Percentiles rank a stretch among this genome's conserved stretches.
phyloP scores from a whole-genome alignment of 192 early-diverging fungal species.

The Umbelopsis sp. region DNA sequence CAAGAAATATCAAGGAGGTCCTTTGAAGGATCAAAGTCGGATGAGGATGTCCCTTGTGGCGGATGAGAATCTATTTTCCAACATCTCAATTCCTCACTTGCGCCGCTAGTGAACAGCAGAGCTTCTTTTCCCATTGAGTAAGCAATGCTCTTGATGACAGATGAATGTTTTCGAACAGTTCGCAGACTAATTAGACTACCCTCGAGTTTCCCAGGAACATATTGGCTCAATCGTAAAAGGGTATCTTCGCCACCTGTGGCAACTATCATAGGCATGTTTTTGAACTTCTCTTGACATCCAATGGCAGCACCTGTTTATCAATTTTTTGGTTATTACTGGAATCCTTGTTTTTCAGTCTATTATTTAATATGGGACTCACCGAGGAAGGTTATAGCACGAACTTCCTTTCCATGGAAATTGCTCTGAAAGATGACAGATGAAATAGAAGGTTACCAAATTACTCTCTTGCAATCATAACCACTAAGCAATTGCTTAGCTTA shows the following conservation, averaged over 20 bases:
- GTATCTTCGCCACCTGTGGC: slow-evolving; percentile 64
- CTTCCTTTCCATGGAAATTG: slow-evolving; percentile 64
- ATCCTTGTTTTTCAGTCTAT: no score
- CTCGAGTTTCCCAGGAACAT: slow-evolving; percentile 24
- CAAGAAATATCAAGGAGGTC: slow-evolving; percentile 39
- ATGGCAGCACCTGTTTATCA: not conserved
- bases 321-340: no score
- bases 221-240: slow-evolving; percentile 54
- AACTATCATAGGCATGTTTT: slow-evolving; percentile 42
- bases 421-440: not conserved
- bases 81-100: slow-evolving; percentile 61
- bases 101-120: slow-evolving; percentile 66
- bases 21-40: not conserved
- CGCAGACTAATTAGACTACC: slow-evolving; percentile 13
- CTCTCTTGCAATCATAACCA: no score
- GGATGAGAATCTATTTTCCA: slow-evolving; percentile 53
- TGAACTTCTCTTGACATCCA: not conserved
- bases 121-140: slow-evolving; percentile 30
- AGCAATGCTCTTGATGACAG: slow-evolving; percentile 53
- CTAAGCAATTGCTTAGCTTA: not conserved
- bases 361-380: no score
- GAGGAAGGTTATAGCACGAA: slow-evolving; percentile 55
- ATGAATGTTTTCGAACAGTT: slow-evolving; percentile 50
- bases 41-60: slow-evolving; percentile 12
- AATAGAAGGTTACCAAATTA: not conserved